phyloP scores from a whole-genome alignment of 169 alveolate species.

The Blepharisma undulans region DNA sequence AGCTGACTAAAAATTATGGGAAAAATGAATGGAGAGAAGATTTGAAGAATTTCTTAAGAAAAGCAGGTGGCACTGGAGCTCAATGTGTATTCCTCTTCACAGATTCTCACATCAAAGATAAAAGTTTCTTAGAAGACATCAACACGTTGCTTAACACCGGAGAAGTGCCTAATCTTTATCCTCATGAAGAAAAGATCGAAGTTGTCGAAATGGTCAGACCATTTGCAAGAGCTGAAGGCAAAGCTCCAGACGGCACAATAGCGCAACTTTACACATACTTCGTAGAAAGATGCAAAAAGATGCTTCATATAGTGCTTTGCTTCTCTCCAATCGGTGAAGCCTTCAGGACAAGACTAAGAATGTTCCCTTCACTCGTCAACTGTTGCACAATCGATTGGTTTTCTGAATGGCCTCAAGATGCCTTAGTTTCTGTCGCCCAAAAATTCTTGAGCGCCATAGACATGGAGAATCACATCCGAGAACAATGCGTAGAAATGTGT shows the following conservation, averaged over 20 bases:
- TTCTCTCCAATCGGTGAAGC: slow-evolving; percentile 89
- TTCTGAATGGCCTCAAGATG: slow-evolving; percentile 93
- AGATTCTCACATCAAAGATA: slow-evolving; percentile 83
- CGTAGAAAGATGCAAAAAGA: slow-evolving; percentile 77
- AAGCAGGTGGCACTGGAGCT: slow-evolving; percentile 79
- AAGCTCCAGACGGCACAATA: slow-evolving; percentile 85
- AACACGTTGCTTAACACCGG: slow-evolving; percentile 87
- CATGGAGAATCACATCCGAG: slow-evolving; percentile 79
- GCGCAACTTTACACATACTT: slow-evolving; percentile 75
- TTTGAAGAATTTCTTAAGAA: slow-evolving; percentile 78
- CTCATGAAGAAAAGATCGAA: slow-evolving; percentile 86
- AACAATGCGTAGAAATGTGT: slow-evolving; percentile 83
- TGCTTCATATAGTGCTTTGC: slow-evolving; percentile 81
- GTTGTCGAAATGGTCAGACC: slow-evolving; percentile 81
- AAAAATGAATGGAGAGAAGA: slow-evolving; percentile 89
- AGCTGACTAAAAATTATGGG: slow-evolving; percentile 88
- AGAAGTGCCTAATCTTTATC: slow-evolving; percentile 86
- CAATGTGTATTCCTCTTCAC: slow-evolving; percentile 79
- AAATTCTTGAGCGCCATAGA: slow-evolving; percentile 80
- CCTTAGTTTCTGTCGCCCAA: slow-evolving; percentile 89
- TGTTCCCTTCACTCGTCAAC: slow-evolving; percentile 89
- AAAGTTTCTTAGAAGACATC: slow-evolving; percentile 83
- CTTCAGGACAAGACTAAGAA: slow-evolving; percentile 82
- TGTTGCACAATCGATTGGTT: slow-evolving; percentile 92
- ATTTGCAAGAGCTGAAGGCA: slow-evolving; percentile 75